phyloP scores from a whole-genome alignment of 176 grass and related monocot genomes.

The Oryza glumipatula region DNA sequence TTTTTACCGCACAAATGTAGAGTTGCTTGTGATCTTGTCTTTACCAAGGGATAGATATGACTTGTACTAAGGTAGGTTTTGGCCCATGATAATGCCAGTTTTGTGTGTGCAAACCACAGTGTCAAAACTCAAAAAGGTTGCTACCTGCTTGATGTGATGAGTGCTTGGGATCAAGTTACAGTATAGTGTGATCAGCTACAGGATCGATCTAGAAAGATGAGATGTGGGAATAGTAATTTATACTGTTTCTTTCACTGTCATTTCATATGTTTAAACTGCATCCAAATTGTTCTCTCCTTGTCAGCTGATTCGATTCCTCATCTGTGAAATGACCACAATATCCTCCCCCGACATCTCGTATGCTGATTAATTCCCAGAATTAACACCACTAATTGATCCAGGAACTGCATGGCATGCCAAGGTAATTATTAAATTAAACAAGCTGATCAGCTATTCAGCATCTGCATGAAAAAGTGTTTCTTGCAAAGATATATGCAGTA shows the following conservation, averaged over 20 bases:
- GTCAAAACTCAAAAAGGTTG: not conserved
- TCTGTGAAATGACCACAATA: not conserved
- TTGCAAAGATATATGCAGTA: not conserved
- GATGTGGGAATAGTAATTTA: not conserved
- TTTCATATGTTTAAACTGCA: not conserved
- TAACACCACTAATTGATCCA: not conserved
- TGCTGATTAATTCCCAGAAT: not conserved
- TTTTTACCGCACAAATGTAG: conserved; percentile 1
- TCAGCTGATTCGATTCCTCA: not conserved
- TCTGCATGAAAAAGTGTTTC: not conserved
- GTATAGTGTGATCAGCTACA: not conserved
- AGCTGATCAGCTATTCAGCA: not conserved
- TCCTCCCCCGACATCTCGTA: not conserved
- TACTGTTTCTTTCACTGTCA: not conserved
- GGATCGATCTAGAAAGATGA: conserved; percentile 12
- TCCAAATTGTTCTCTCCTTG: not conserved
- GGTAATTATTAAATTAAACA: not conserved
- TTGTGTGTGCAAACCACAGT: not conserved
- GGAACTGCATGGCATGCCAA: not conserved
- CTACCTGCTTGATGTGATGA: not conserved
- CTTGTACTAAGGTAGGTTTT: conserved; percentile 18
- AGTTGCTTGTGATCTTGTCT: not conserved
- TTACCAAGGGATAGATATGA: not conserved
- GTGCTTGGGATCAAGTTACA: not conserved
- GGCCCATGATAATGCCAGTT: conserved; percentile 17